Conservation (phyloP, 257 asterid species). For the Dorcoceras hygrometricum region DNA sequence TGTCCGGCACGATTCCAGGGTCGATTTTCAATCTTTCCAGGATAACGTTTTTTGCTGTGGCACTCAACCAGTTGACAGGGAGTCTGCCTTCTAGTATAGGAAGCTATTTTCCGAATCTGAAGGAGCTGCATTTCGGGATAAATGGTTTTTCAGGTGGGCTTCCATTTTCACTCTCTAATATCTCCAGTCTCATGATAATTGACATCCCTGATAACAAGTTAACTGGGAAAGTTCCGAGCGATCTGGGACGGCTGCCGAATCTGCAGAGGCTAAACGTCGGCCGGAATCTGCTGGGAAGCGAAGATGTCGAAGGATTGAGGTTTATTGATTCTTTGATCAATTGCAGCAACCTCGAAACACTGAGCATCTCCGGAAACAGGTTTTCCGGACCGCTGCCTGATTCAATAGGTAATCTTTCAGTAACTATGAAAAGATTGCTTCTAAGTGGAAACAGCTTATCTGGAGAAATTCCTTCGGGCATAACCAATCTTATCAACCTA, state of each 20-base stretch:
- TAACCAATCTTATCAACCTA: conserved; percentile 20
- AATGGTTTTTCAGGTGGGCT: conserved; percentile 15
- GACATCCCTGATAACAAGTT: conserved; percentile 6
- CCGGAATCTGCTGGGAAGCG: conserved; percentile 18
- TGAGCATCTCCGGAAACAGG: conserved; percentile 15
- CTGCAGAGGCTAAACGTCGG: conserved; percentile 18
- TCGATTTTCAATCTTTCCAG: conserved; percentile 26
- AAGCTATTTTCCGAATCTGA: conserved; percentile 3
- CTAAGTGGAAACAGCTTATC: conserved; percentile 16
- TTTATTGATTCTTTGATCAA: conserved; percentile 20
- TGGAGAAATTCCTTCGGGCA: conserved; percentile 19
- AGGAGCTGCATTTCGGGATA: conserved; percentile 15
- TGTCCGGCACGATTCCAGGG: conserved; percentile 18
- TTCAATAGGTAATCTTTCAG: conserved; percentile 24
- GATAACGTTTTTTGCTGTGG: conserved; percentile 13
- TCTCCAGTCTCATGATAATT: conserved; percentile 16
- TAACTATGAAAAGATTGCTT: conserved; percentile 15
- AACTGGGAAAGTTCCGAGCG: conserved; percentile 14
- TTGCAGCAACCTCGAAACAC: conserved; percentile 13
- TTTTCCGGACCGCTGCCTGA: conserved; percentile 20
- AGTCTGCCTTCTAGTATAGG: conserved; percentile 18
- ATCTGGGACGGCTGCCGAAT: conserved; percentile 14
- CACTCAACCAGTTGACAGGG: conserved; percentile 22
- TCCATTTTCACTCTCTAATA: conserved; percentile 22
- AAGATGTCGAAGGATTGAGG: not conserved